Conservation (phyloP, 805 yeast species). For the Suhomyces faveliae region DNA sequence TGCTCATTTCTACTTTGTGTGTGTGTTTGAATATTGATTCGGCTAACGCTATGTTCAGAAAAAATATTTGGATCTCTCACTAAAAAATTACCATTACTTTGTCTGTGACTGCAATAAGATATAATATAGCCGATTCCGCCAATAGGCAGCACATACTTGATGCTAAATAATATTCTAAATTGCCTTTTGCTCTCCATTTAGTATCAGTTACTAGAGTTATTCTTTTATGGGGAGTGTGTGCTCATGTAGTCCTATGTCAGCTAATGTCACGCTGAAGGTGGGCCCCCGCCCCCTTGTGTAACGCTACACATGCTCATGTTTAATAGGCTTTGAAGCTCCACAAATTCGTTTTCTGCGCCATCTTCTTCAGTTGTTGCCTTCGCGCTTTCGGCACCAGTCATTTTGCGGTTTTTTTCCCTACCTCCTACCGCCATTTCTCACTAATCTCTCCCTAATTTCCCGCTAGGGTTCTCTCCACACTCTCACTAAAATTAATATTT, state of each 20-base stretch:
- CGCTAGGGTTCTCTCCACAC: neutral
- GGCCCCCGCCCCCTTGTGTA: neutral
- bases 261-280: neutral
- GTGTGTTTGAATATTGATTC: constrained; percentile 3
- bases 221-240: neutral
- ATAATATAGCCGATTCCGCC: neutral
- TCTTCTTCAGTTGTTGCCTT: neutral
- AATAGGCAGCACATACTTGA: neutral
- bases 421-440: neutral
- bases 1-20: constrained; percentile 1
- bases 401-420: neutral
- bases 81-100: neutral
- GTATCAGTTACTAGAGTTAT: neutral
- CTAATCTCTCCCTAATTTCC: neutral
- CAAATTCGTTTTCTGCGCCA: neutral
- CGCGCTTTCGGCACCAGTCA: neutral
- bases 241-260: neutral
- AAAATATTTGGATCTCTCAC: neutral
- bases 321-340: neutral
- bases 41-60: neutral
- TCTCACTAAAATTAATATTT: neutral
- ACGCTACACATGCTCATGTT: neutral
- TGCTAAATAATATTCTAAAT: neutral
- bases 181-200: neutral
- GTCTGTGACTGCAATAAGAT: neutral